A percentile compares a stretch with the other conserved stretches of the same genome.
Conservation (phyloP, 1,284 basidiomycete species). For the Sphagnurus paluster region DNA sequence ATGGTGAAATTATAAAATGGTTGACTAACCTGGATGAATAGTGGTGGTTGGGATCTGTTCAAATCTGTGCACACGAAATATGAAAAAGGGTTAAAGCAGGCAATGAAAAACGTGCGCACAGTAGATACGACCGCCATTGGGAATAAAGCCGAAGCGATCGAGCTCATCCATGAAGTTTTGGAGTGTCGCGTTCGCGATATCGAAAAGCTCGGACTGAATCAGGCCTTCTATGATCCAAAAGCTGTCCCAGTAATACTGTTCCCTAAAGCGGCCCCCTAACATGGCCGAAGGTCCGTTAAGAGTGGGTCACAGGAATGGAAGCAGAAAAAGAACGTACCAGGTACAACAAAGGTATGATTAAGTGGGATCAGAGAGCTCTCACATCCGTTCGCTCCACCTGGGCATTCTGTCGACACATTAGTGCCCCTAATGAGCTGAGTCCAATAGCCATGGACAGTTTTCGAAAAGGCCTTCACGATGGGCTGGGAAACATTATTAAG, state of each 20-base stretch:
- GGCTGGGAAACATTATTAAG: slow-evolving; percentile 73
- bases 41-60: slow-evolving; percentile 87
- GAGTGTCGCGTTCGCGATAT: slow-evolving; percentile 74
- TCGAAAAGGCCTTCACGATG: slow-evolving; percentile 70
- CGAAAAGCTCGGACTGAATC: slow-evolving; percentile 74
- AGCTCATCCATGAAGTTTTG: slow-evolving; percentile 95
- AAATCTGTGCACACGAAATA: slow-evolving; percentile 55
- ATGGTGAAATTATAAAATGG: slow-evolving; percentile 1
- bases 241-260: slow-evolving; percentile 80
- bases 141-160: slow-evolving; percentile 81
- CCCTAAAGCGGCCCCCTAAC: slow-evolving; percentile 48
- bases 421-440: slow-evolving; percentile 75
- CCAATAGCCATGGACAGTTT: slow-evolving; percentile 85
- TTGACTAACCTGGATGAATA: slow-evolving; percentile 75
- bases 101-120: slow-evolving; percentile 43
- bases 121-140: slow-evolving; percentile 87
- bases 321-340: slow-evolving; percentile 74
- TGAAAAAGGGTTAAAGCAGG: slow-evolving; percentile 1
- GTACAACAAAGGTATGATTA: slow-evolving; percentile 89
- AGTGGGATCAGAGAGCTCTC: slow-evolving; percentile 86
- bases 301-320: neutral
- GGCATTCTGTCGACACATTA: slow-evolving; percentile 70
- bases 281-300: neutral
- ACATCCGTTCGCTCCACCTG: slow-evolving; percentile 50
- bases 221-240: slow-evolving; percentile 89